Conservation (phyloP, 306 rosid species). For the Castanea sativa region DNA sequence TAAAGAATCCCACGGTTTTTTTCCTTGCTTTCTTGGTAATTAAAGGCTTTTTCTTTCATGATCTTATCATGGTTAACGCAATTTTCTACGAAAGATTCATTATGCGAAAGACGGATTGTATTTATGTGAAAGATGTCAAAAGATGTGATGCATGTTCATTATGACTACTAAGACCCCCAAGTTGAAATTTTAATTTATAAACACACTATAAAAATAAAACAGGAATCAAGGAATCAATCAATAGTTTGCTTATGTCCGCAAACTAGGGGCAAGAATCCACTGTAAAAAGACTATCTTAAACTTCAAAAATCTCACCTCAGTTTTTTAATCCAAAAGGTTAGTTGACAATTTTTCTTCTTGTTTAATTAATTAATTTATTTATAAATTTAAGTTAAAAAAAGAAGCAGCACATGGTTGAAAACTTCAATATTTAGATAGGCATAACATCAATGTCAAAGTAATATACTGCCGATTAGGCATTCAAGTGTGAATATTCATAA, state of each 20-base stretch:
- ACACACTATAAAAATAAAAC: too few relatives aligned
- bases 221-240: too few relatives aligned
- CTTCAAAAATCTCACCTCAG: neutral
- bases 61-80: too few relatives aligned
- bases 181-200: too few relatives aligned
- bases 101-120: neutral
- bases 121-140: neutral
- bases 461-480: slow-evolving; percentile 5
- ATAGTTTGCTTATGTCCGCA: too few relatives aligned
- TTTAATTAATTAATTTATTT: too few relatives aligned
- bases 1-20: too few relatives aligned
- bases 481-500: neutral
- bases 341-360: neutral
- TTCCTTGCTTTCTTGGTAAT: too few relatives aligned
- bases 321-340: neutral
- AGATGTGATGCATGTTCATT: too few relatives aligned
- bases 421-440: neutral
- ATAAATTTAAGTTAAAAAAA: neutral
- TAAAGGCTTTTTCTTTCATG: too few relatives aligned
- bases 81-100: neutral
- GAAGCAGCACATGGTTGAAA: neutral
- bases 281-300: neutral
- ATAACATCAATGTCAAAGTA: neutral
- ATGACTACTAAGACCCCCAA: too few relatives aligned
- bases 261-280: neutral